These are phyloP conservation scores for Gossypium raimondii DNA, from an alignment of 345 rosid genomes.

Conservation along the genomic window DNA sequence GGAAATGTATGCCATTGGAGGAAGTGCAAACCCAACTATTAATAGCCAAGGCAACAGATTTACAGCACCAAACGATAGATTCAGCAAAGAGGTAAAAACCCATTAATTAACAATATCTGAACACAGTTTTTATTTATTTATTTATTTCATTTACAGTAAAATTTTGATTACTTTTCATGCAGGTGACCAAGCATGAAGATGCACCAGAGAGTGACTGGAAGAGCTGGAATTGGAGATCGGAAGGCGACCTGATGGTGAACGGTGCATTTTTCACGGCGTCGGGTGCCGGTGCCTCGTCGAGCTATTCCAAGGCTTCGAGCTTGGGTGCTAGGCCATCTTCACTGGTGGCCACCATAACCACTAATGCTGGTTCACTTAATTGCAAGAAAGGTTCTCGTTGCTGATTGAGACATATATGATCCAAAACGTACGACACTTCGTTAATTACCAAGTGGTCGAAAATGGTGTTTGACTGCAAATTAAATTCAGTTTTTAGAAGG, in stretches of 20 bases:
- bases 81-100: not conserved
- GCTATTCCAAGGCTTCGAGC: slow-evolving; percentile 3
- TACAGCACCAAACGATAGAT: not conserved
- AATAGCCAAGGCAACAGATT: slow-evolving; percentile 8
- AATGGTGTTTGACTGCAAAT: not conserved
- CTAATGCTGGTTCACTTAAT: slow-evolving; percentile 1
- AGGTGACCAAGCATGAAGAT: slow-evolving; percentile 9
- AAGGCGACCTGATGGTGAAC: slow-evolving; percentile 9
- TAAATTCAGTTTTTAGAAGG: not conserved
- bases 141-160: not conserved
- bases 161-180: not conserved
- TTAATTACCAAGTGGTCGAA: not conserved
- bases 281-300: not conserved
- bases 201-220: slow-evolving; percentile 3
- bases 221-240: slow-evolving; percentile 1
- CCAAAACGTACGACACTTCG: not conserved
- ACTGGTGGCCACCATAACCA: not conserved
- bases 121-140: not conserved
- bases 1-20: slow-evolving; percentile 12
- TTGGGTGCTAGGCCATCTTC: slow-evolving; percentile 6
- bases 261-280: not conserved
- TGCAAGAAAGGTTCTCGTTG: slow-evolving; percentile 8
- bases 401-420: not conserved
- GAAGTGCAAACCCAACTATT: slow-evolving; percentile 6
- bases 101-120: not conserved